Percentiles rank a stretch among this genome's conserved stretches.
phyloP scores from a whole-genome alignment of 2,329 filamentous ascomycete genomes.

The Aureobasidium subglaciale region DNA sequence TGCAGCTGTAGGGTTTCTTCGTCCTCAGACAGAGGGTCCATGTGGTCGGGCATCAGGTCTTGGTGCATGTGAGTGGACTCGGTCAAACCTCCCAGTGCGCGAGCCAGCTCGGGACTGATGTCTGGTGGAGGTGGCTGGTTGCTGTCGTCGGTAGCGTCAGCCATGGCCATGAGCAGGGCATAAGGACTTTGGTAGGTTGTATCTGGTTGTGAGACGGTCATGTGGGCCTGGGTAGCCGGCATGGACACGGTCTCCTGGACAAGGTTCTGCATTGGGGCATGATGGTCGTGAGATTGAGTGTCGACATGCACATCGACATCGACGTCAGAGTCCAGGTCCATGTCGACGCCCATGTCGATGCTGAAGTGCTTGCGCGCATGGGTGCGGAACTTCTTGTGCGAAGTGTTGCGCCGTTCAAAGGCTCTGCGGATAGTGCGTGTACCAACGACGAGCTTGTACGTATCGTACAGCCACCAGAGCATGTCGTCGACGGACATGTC shows the following conservation, averaged over 20 bases:
- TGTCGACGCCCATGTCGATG: background rate
- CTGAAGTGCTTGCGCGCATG: constrained; percentile 19
- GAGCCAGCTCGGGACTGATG: constrained; percentile 15
- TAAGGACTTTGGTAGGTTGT: constrained; percentile 29
- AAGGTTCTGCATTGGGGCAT: constrained; percentile 18
- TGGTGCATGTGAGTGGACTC: constrained; percentile 2
- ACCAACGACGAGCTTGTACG: constrained; percentile 30
- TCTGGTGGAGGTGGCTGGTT: constrained; percentile 17
- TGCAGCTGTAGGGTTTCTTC: constrained; percentile 31
- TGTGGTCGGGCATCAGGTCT: constrained; percentile 7
- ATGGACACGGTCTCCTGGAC: constrained; percentile 11
- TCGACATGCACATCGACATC: background rate
- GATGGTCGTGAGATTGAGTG: background rate
- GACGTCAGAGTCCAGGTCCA: background rate
- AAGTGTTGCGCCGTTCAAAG: constrained; percentile 26
- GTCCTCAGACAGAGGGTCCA: constrained; percentile 25
- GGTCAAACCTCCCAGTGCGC: constrained; percentile 13
- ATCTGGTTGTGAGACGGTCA: constrained; percentile 7
- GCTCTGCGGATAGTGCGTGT: constrained; percentile 32
- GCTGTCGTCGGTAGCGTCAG: constrained; percentile 18
- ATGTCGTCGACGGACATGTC: constrained; percentile 32
- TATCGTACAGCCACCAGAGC: constrained; percentile 33
- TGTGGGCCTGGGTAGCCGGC: background rate
- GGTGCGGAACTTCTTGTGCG: constrained; percentile 23
- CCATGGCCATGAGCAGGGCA: constrained; percentile 24